Evolutionary conservation across 129 eudicot species (phyloP), one percentile per base, ranked within the genome.

Genomic region (Glebionis coronaria): DNA sequence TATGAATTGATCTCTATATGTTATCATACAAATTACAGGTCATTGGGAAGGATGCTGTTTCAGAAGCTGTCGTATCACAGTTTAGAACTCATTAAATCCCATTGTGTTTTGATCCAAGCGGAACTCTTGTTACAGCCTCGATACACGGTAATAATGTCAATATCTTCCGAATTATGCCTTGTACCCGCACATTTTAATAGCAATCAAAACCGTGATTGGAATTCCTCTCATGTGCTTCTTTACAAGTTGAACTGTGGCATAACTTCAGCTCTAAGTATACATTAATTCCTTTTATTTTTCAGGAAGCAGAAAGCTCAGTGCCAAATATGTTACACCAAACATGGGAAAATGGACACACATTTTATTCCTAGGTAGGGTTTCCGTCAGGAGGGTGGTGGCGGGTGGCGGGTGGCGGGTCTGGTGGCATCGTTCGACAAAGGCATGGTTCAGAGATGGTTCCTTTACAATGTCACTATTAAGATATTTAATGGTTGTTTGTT

Each of bases 121-220:
- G 88, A 67, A 83, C 88, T 29, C 84, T 83, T 25, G 88, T 83
- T 16, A 83, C 88, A 62, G 88, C 88, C 68, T 83, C 88, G n/a
- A 71, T 83, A 56, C 81, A 76, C 62, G 88, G 88, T 49, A 83
- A 76, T 68, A 76, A 62, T 61, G 76, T 83, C 12, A 83, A 83
- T 59, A 57, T 83, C 50, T 83, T 83, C 62, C 81, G 88, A 49
- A 83, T 83, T 54, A 83, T 83, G 82, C 84, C 88, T 50, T 62
- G 63, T 70, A 67, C 52, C 12, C 76, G 57, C 63, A 56, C 82
- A n/a, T n/a, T n/a, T n/a, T n/a, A n/a, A n/a, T 67, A 73, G 64
- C 70, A 56, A 65, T 68, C 76, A 68, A 63, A 64, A 15, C 60
- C 62, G 50, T 72, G 82, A 79, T 38, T 79, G 84, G 84, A 72